Percentiles rank a stretch among this genome's conserved stretches.
These are phyloP conservation scores for Penicillium soppii DNA, from an alignment of 495 filamentous ascomycete species.

Conservation along the genomic window DNA sequence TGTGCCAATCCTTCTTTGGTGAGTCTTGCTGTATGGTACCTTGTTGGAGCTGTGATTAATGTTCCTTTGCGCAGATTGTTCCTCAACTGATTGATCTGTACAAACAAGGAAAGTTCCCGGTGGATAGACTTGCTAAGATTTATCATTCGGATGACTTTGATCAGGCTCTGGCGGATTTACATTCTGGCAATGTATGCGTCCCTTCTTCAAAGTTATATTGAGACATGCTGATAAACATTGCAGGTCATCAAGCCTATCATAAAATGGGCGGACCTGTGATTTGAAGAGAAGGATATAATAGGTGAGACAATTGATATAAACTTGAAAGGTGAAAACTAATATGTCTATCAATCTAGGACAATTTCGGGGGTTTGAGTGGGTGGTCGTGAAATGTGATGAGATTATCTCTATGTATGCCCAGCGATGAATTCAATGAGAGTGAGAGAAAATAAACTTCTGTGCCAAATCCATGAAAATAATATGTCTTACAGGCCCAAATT, in stretches of 20 bases:
- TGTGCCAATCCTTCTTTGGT: conserved; percentile 25
- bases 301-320: too few species aligned
- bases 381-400: not conserved
- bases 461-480: not conserved
- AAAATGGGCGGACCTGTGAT: conserved; percentile 13
- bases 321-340: too few species aligned
- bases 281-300: not conserved
- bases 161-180: conserved; percentile 34
- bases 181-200: conserved; percentile 22
- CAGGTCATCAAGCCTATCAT: conserved; percentile 22
- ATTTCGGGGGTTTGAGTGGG: too few species aligned
- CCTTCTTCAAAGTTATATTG: too few species aligned
- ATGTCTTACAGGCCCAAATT: not conserved
- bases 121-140: conserved; percentile 34
- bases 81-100: conserved; percentile 40
- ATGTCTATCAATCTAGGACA: too few species aligned
- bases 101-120: conserved; percentile 40
- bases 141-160: conserved; percentile 30
- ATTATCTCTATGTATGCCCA: not conserved
- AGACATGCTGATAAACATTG: not conserved
- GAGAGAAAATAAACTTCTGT: too few species aligned
- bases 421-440: too few species aligned
- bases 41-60: not conserved
- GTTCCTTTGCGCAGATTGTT: conserved; percentile 13
- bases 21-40: not conserved